Conservation (phyloP, 345 rosid genomes). For the Isatis tinctoria region DNA sequence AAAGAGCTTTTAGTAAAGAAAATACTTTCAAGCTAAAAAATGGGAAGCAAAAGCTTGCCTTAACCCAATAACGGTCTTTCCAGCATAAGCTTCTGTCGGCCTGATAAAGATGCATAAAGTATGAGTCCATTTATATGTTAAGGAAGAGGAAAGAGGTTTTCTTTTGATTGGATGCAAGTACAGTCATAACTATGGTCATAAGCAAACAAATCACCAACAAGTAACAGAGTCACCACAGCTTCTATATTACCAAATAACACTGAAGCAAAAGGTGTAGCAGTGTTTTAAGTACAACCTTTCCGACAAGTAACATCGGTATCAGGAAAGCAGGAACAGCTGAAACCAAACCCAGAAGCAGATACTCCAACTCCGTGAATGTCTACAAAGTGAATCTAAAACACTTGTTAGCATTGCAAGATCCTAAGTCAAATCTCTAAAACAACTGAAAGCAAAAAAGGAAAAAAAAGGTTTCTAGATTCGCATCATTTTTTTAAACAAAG, state of each 20-base stretch:
- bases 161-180: not conserved
- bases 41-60: slow-evolving; percentile 55
- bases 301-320: slow-evolving; percentile 56
- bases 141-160: not conserved
- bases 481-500: too few relatives aligned
- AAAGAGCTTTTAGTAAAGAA: not conserved
- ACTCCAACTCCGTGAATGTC: slow-evolving; percentile 88
- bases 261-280: not conserved
- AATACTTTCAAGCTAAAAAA: not conserved
- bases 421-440: too few relatives aligned
- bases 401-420: too few relatives aligned
- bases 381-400: slow-evolving; percentile 19
- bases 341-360: slow-evolving; percentile 69
- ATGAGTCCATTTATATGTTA: not conserved
- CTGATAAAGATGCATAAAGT: slow-evolving; percentile 32
- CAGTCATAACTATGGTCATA: not conserved
- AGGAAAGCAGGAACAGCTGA: slow-evolving; percentile 80
- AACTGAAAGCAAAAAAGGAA: too few relatives aligned
- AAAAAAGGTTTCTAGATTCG: too few relatives aligned
- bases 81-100: slow-evolving; percentile 62
- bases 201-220: not conserved
- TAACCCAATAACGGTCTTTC: slow-evolving; percentile 94
- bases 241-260: not conserved
- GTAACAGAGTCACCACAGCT: not conserved
- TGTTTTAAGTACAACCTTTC: slow-evolving; percentile 47